Conservation (phyloP, 23 red algal genomes). For the Pyropia haitanensis region DNA sequence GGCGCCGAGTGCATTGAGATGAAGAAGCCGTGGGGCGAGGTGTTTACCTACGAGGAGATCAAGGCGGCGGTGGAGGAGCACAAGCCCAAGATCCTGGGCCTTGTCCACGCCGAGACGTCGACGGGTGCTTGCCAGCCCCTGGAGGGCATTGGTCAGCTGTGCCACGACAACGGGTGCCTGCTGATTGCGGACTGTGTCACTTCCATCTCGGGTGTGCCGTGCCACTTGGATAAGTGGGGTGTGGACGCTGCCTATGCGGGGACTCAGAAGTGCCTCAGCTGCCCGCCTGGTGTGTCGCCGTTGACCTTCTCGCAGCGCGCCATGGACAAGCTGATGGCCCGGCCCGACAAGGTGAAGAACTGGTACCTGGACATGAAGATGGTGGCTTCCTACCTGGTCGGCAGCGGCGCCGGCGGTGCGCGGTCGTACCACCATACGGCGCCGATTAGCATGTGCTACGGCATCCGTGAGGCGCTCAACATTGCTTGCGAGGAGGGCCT, state of each 20-base stretch:
- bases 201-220: conserved; percentile 66
- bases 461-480: conserved; percentile 42
- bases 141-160: conserved; percentile 48
- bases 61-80: conserved; percentile 52
- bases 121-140: conserved; percentile 68
- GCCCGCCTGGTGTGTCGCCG: conserved; percentile 62
- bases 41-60: conserved; percentile 59
- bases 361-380: conserved; percentile 82
- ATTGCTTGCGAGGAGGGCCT: conserved; percentile 58
- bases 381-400: conserved; percentile 54
- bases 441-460: conserved; percentile 62
- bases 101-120: conserved; percentile 69
- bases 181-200: conserved; percentile 67
- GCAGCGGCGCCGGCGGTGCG: conserved; percentile 24
- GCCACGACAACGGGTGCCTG: conserved; percentile 58
- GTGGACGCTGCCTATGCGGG: conserved; percentile 73
- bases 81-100: conserved; percentile 44
- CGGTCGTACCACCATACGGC: conserved; percentile 71
- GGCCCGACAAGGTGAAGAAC: conserved; percentile 51
- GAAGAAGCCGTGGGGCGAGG: conserved; percentile 39
- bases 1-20: conserved; percentile 31
- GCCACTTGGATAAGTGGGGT: conserved; percentile 71
- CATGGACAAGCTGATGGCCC: conserved; percentile 56
- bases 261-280: conserved; percentile 67
- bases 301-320: conserved; percentile 55